phyloP scores from a whole-genome alignment of 2,329 filamentous ascomycete genomes.

The Penicillium sp. region DNA sequence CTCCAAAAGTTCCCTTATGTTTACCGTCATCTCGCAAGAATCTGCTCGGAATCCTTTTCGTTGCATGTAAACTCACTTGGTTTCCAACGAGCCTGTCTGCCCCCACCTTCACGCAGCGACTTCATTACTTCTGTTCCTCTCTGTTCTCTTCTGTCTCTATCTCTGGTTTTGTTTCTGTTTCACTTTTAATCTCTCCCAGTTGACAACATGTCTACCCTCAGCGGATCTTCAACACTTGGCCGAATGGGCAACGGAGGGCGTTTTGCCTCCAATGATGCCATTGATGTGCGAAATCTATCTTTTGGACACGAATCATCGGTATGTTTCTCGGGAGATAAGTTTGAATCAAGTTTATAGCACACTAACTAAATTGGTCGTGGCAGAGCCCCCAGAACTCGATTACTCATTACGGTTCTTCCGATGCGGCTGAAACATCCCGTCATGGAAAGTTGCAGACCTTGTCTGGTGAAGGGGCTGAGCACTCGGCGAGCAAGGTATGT shows the following conservation, averaged over 20 bases:
- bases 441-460: constrained; percentile 34
- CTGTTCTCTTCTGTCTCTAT: constrained; percentile 1
- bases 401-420: constrained; percentile 28
- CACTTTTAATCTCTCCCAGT: constrained; percentile 2
- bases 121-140: constrained; percentile 10
- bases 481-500: constrained; percentile 41
- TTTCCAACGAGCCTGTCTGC: constrained; percentile 11
- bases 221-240: constrained; percentile 25
- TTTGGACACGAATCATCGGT: constrained; percentile 32
- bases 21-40: constrained; percentile 25
- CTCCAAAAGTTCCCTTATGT: constrained; percentile 15
- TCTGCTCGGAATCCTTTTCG: constrained; percentile 21
- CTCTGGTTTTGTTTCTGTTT: background rate
- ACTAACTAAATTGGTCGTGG: background rate
- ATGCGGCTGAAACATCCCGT: constrained; percentile 37
- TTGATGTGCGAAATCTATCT: constrained; percentile 17
- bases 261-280: constrained; percentile 22
- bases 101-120: constrained; percentile 3
- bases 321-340: constrained; percentile 9
- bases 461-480: constrained; percentile 25
- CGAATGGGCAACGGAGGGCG: constrained; percentile 26
- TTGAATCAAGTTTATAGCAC: background rate
- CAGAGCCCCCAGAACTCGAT: constrained; percentile 30
- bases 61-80: constrained; percentile 29
- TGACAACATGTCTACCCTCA: constrained; percentile 31